Base-by-base conservation (phyloP, 768 basidiomycete genomes). In the Stropharia rugosoannulata region DNA sequence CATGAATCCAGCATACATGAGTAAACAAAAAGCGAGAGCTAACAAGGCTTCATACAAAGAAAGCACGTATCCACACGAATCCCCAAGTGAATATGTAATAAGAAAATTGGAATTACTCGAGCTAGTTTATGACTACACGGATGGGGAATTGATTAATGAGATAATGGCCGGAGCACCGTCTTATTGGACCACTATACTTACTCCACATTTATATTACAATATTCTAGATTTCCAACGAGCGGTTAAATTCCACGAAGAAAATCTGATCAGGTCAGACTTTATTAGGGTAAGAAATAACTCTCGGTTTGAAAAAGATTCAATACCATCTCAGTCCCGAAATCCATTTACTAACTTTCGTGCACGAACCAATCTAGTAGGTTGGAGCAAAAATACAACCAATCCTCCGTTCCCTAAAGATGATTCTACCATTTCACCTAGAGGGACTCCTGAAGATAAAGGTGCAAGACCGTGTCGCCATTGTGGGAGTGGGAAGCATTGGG, bases 111-210 rank as follows among this genome's bases (percentile, higher is more conserved):
- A 41, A 41, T 9, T 41, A 3, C 40, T 41, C 1, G 5, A 9
- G 8, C 6, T 6, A 41, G 18, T 15, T 6, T 19, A 41, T n/a
- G 18, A 12, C 1, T 41, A 22, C 4, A 22, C 22, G 1, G 40
- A 19, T 6, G 12, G 15, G 1, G 40, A 41, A n/a, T 10, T 41
- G 10, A 75, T 75, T 12, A 56, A 62, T 13, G 68, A 73, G 47
- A 62, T 75, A 13, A 73, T 74, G 72, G 64, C 64, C 11, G 67
- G 68, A 2, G 71, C 67, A 19, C 73, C 73, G 0, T 11, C 64
- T 0, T 1, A 66, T 51, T 4, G 73, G 62, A 22, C 71, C 58
- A 15, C 65, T 58, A 3, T 67, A 44, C 59, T 78, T 72, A 10
- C 61, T 35, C 46, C 71, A 29, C 63, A 71, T 58, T 37, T 68